A percentile compares a stretch with the other conserved stretches of the same genome.
Conservation (phyloP, 2,329 filamentous ascomycete species). For the Erysiphe pulchra region DNA sequence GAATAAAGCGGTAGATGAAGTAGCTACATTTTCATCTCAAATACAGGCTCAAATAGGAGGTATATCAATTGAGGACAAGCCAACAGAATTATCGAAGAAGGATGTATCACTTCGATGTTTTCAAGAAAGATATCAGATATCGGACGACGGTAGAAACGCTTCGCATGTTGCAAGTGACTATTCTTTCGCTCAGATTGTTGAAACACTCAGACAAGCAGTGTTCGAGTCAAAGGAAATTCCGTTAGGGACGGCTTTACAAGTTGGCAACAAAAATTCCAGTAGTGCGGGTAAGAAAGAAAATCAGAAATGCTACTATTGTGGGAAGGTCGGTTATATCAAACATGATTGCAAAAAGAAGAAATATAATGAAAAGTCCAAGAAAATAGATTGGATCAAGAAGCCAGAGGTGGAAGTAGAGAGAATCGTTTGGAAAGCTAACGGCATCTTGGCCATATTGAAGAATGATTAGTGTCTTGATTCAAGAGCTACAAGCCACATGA, state of each 20-base stretch:
- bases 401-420: background rate
- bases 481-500: constrained; percentile 1
- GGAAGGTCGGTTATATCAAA: background rate
- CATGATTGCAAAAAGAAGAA: background rate
- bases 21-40: background rate
- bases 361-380: background rate
- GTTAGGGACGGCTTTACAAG: background rate
- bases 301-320: background rate
- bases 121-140: background rate
- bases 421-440: background rate
- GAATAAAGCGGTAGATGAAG: background rate
- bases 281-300: background rate
- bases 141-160: background rate
- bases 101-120: background rate
- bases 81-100: background rate
- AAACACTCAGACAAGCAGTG: background rate
- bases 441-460: background rate
- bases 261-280: background rate
- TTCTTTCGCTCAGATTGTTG: background rate
- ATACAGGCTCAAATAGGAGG: background rate
- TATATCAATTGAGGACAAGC: background rate
- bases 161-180: background rate
- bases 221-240: background rate
- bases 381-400: background rate
- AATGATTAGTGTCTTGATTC: constrained; percentile 1